These are phyloP conservation scores for Rutidosis leptorrhynchoides DNA, from an alignment of 129 eudicot genomes.

Conservation along the genomic window DNA sequence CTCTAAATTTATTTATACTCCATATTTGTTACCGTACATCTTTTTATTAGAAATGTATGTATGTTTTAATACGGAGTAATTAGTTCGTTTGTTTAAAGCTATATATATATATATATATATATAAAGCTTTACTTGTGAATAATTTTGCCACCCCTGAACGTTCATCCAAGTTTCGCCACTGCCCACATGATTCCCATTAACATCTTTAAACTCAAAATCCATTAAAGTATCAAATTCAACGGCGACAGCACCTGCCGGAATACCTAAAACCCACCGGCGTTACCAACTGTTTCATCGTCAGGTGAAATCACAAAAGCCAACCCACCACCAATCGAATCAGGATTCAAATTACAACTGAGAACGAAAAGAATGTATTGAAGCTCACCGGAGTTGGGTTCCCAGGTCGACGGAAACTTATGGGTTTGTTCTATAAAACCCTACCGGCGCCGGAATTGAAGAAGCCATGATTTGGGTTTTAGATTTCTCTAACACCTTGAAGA, in stretches of 20 bases:
- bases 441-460: conserved; percentile 66
- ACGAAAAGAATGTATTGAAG: conserved; percentile 64
- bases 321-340: conserved; percentile 87
- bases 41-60: too few species aligned
- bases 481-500: conserved; percentile 30
- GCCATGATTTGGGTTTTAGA: conserved; percentile 30
- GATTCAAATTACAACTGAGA: conserved; percentile 58
- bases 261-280: conserved; percentile 65
- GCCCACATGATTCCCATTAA: conserved; percentile 39
- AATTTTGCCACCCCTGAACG: too few species aligned
- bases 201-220: conserved; percentile 31
- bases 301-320: conserved; percentile 74
- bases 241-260: conserved; percentile 53
- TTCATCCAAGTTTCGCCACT: too few species aligned
- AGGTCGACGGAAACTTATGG: conserved; percentile 57
- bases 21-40: too few species aligned
- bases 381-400: conserved; percentile 48
- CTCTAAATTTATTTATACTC: too few species aligned
- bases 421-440: conserved; percentile 51
- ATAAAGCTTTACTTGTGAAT: too few species aligned
- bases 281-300: conserved; percentile 51
- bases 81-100: too few species aligned
- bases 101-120: too few species aligned
- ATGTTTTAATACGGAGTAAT: too few species aligned
- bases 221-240: conserved; percentile 71